A percentile compares a stretch with the other conserved stretches of the same genome.
Evolutionary conservation across 768 basidiomycete species (phyloP).

Genomic region (Coprinopsis marcescibilis): DNA sequence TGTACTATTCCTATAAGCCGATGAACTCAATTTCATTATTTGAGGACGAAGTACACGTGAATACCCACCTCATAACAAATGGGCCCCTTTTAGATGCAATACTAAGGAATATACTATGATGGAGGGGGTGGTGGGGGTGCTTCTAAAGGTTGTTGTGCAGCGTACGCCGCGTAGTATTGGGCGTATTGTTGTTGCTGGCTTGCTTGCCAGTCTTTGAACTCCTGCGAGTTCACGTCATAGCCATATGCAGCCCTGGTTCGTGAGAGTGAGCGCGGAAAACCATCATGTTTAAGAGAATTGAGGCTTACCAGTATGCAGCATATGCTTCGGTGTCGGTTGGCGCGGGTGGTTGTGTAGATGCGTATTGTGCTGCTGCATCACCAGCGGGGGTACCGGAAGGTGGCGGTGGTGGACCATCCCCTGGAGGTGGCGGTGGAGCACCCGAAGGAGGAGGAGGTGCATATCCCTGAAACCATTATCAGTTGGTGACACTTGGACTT

Average conservation of each 20-base stretch:
- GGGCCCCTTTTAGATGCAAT: too few relatives aligned
- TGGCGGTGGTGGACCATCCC: conserved; percentile 43
- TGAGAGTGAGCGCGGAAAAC: not conserved
- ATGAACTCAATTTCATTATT: too few relatives aligned
- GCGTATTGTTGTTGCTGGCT: conserved; percentile 69
- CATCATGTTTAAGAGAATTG: conserved; percentile 9
- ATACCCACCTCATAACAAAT: too few relatives aligned
- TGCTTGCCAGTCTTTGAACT: conserved; percentile 80
- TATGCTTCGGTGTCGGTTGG: conserved; percentile 49
- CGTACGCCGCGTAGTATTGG: conserved; percentile 64
- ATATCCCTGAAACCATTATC: conserved; percentile 28
- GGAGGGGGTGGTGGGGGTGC: conserved; percentile 32
- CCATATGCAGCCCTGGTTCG: conserved; percentile 70
- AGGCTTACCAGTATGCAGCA: conserved; percentile 51
- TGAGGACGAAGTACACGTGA: too few relatives aligned
- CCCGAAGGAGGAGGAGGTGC: conserved; percentile 43
- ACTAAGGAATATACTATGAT: conserved; percentile 1
- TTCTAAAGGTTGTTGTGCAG: conserved; percentile 20
- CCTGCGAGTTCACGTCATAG: conserved; percentile 76
- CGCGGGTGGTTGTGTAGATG: conserved; percentile 30
- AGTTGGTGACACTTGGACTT: conserved; percentile 2
- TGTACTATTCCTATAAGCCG: too few relatives aligned
- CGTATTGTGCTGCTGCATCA: conserved; percentile 35
- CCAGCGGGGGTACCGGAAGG: conserved; percentile 44
- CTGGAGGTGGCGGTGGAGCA: conserved; percentile 47